phyloP scores from a whole-genome alignment of 1,284 basidiomycete species.

The Microbotryum saponariae region DNA sequence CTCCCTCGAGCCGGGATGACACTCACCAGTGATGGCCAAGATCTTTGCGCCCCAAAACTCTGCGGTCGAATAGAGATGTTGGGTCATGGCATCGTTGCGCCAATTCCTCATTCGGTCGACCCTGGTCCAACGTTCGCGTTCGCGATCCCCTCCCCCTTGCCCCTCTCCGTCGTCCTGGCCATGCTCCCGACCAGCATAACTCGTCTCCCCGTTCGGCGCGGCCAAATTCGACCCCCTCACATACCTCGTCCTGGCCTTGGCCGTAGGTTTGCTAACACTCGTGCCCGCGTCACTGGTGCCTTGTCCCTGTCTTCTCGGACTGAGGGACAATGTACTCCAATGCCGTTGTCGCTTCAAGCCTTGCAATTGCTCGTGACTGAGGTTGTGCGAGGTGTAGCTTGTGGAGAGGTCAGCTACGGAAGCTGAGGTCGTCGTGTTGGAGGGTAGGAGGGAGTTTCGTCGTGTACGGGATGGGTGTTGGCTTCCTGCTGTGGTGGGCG shows the following conservation, averaged over 20 bases:
- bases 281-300: not conserved
- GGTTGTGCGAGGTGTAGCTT: not conserved
- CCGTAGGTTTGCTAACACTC: not conserved
- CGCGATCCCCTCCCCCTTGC: conserved; percentile 48
- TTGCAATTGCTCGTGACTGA: conserved; percentile 22
- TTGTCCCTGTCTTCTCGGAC: conserved; percentile 14
- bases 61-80: conserved; percentile 94
- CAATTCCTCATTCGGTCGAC: conserved; percentile 92
- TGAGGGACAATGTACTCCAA: conserved; percentile 25
- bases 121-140: conserved; percentile 54
- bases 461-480: too few relatives aligned
- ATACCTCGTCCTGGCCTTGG: not conserved
- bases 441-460: too few relatives aligned
- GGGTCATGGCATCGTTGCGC: conserved; percentile 95
- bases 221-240: too few relatives aligned
- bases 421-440: too few relatives aligned
- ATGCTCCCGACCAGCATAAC: not conserved
- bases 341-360: conserved; percentile 16
- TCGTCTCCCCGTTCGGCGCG: not conserved
- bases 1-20: not conserved
- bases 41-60: conserved; percentile 98
- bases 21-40: conserved; percentile 83
- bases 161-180: conserved; percentile 45
- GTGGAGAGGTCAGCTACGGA: too few relatives aligned
- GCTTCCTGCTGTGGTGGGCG: too few relatives aligned